Conservation (phyloP, 2,329 filamentous ascomycete genomes). For the Gaeumannomyces tritici region DNA sequence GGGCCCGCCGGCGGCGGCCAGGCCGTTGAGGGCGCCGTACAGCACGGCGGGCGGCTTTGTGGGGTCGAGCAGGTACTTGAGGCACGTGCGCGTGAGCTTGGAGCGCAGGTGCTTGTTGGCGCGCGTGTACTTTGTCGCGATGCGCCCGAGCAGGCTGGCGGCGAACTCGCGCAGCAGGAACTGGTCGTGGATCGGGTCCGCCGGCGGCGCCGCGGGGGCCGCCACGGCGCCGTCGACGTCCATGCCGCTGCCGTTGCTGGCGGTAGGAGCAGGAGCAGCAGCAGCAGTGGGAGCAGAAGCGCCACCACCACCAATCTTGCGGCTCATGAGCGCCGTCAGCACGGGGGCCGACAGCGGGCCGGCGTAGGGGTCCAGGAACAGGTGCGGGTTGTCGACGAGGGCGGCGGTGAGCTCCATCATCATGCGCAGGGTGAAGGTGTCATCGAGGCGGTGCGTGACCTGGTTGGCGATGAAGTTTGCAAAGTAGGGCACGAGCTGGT, state of each 20-base stretch:
- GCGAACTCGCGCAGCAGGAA: conserved; percentile 79
- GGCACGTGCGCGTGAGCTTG: conserved; percentile 82
- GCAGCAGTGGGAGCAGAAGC: too few relatives aligned
- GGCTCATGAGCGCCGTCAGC: conserved; percentile 81
- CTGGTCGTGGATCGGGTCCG: conserved; percentile 45
- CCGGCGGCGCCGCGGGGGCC: conserved; percentile 16
- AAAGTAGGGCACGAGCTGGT: conserved; percentile 94
- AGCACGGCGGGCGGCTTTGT: conserved; percentile 74
- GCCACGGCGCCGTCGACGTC: not conserved
- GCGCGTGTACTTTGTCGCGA: conserved; percentile 71
- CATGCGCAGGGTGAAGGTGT: conserved; percentile 78
- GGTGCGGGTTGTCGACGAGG: conserved; percentile 71
- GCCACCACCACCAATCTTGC: conserved; percentile 53
- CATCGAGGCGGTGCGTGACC: conserved; percentile 86
- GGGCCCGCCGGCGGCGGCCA: conserved; percentile 65
- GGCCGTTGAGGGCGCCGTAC: conserved; percentile 77
- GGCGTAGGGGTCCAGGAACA: conserved; percentile 60
- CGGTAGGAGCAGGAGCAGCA: conserved; percentile 8
- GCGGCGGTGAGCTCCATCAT: conserved; percentile 88
- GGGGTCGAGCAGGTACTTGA: conserved; percentile 86
- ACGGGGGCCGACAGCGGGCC: conserved; percentile 70
- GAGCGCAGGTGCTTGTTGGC: conserved; percentile 76
- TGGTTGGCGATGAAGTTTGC: conserved; percentile 93
- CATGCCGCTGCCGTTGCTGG: conserved; percentile 34
- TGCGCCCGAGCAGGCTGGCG: conserved; percentile 68